These are phyloP conservation scores for Euphorbia peplus DNA, from an alignment of 345 rosid genomes.

Conservation along the genomic window DNA sequence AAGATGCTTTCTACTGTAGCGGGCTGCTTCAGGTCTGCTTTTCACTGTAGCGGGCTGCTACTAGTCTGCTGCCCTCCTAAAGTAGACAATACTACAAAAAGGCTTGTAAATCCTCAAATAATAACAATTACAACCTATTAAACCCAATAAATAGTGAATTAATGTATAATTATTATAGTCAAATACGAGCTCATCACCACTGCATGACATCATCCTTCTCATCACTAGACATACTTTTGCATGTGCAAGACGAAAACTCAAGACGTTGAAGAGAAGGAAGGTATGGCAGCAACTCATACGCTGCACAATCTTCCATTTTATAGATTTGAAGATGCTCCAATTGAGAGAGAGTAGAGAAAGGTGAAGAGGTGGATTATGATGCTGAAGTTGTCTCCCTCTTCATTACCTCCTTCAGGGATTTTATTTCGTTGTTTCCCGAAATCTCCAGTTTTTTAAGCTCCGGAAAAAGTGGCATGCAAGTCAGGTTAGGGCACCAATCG, in stretches of 20 bases:
- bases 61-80: too few relatives aligned
- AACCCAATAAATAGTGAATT: too few relatives aligned
- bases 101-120: too few relatives aligned
- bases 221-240: too few relatives aligned
- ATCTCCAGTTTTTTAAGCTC: neutral
- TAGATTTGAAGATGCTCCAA: neutral
- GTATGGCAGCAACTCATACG: conserved; percentile 11
- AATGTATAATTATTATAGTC: too few relatives aligned
- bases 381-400: neutral
- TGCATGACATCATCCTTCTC: neutral
- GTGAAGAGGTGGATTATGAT: neutral
- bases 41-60: too few relatives aligned
- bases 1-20: too few relatives aligned
- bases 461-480: conserved; percentile 18
- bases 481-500: neutral
- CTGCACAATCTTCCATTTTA: neutral
- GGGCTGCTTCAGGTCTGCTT: too few relatives aligned
- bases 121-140: too few relatives aligned
- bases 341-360: neutral
- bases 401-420: neutral
- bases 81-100: too few relatives aligned
- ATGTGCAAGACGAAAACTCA: too few relatives aligned
- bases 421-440: accelerated
- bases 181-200: too few relatives aligned
- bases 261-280: neutral